These are phyloP conservation scores for Panicum hallii DNA, from an alignment of 202 grass and related monocot genomes.

Conservation along the genomic window DNA sequence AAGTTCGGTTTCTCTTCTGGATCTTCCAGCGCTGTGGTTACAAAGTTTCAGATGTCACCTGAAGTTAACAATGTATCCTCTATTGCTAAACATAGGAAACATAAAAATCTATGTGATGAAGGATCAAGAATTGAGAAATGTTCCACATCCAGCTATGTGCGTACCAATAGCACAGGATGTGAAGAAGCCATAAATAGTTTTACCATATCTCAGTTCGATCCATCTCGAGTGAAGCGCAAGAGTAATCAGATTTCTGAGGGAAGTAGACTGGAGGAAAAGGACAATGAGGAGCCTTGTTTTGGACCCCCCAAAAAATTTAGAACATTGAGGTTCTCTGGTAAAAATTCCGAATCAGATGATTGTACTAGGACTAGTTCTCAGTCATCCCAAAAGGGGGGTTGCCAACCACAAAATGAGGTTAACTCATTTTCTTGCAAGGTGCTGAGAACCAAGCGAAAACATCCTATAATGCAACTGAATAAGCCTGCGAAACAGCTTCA, in stretches of 20 bases:
- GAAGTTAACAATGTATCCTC: constrained; percentile 57
- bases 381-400: constrained; percentile 43
- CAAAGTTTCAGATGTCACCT: constrained; percentile 73
- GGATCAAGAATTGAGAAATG: constrained; percentile 82
- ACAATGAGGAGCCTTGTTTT: constrained; percentile 31
- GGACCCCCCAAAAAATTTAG: constrained; percentile 44
- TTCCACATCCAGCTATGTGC: constrained; percentile 73
- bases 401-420: constrained; percentile 34
- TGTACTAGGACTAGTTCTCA: constrained; percentile 46
- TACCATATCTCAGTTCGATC: constrained; percentile 46
- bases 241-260: constrained; percentile 48
- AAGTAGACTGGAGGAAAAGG: constrained; percentile 43
- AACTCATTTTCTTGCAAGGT: constrained; percentile 44
- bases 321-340: constrained; percentile 41
- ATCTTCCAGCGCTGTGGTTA: constrained; percentile 74
- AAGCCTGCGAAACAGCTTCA: constrained; percentile 54
- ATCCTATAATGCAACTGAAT: constrained; percentile 47
- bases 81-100: constrained; percentile 45
- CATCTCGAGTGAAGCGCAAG: constrained; percentile 58
- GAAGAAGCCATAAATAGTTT: constrained; percentile 43
- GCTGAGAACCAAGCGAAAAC: constrained; percentile 61
- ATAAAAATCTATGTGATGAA: constrained; percentile 68
- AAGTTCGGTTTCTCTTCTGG: constrained; percentile 79
- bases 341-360: constrained; percentile 43
- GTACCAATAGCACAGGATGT: constrained; percentile 49